Evolutionary conservation across 192 early-diverging fungal genomes (phyloP), one percentile per base, ranked within the genome.

Genomic region (Podila epicladia): DNA sequence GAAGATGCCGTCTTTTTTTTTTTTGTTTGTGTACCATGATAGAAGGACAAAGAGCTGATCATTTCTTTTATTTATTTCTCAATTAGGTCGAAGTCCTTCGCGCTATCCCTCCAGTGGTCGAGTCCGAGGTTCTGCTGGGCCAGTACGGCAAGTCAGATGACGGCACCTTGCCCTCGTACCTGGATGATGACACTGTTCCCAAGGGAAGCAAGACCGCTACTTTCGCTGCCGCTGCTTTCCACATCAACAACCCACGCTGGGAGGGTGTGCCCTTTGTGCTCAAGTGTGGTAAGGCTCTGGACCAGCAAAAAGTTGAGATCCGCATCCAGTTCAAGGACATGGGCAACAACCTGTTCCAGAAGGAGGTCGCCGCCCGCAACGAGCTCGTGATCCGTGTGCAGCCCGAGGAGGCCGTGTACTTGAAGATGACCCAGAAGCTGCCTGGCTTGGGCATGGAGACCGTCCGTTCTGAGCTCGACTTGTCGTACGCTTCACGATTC

Each of bases 201-300:
- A 90, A 93, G 73, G 91, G 88, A 45, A 96, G 94, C 51, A 87
- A 89, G 51, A 95, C 95, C 20, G 94, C 97, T 29, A 99, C 97
- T 3, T 99, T 91, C 79, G 97, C 97, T 8, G 94, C 94, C 12
- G 89, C 91, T 35, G 94, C 94, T 12, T 90, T 97, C 79, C 90
- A 92, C 66, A 95, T 99, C 67, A 89, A 97, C 74, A 98, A 97
- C 87, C 95, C 96, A 62, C 94, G 97, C 55, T 99, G 97, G 97
- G 91, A 94, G 69, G 94, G 91, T 55, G 95, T 96, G 35, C 95
- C 95, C 20, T 96, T 96, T 75, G 95, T 96, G 60, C 87, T 96
- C 50, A 92, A 93, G 84, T 92, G 92, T 53, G 95, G 95, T 58
- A 96, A 96, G 74, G 92, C 90, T 82, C 55, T 97, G 70, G 91